These are phyloP conservation scores for Botryosphaeria agaves DNA, from an alignment of 2,329 filamentous ascomycete species.

Conservation along the genomic window DNA sequence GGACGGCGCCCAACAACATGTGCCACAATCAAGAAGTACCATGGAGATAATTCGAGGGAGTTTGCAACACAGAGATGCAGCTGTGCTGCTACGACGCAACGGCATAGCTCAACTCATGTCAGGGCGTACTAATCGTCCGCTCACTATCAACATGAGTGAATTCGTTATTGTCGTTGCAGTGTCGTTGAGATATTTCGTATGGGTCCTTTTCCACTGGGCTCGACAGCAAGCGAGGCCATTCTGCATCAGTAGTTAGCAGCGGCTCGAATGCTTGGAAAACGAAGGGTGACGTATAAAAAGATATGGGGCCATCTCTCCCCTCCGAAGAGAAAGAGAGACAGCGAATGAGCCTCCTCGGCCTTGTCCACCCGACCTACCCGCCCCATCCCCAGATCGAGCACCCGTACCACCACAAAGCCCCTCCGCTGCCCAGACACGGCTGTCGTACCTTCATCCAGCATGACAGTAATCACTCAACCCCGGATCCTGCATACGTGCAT, in stretches of 20 bases:
- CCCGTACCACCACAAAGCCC: conserved; percentile 3
- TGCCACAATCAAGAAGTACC: no score
- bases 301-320: conserved; percentile 11
- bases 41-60: no score
- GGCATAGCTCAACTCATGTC: no score
- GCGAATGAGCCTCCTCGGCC: conserved; percentile 5
- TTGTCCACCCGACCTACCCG: conserved; percentile 8
- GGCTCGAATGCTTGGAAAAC: background rate
- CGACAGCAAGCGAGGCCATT: no score
- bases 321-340: conserved; percentile 7
- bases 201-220: no score
- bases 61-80: no score
- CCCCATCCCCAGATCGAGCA: conserved; percentile 8
- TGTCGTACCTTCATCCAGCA: conserved; percentile 9
- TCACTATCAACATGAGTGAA: no score
- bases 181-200: no score
- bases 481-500: conserved; percentile 2
- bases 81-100: no score
- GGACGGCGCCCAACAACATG: no score
- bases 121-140: no score
- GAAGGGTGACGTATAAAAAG: conserved; percentile 23
- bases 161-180: no score
- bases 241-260: conserved; percentile 10
- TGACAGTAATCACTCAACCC: conserved; percentile 1
- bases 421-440: conserved; percentile 7